Evolutionary conservation across 768 basidiomycete genomes (phyloP), one percentile per base, ranked within the genome.

Genomic region (Phanerodontia chrysosporium): DNA sequence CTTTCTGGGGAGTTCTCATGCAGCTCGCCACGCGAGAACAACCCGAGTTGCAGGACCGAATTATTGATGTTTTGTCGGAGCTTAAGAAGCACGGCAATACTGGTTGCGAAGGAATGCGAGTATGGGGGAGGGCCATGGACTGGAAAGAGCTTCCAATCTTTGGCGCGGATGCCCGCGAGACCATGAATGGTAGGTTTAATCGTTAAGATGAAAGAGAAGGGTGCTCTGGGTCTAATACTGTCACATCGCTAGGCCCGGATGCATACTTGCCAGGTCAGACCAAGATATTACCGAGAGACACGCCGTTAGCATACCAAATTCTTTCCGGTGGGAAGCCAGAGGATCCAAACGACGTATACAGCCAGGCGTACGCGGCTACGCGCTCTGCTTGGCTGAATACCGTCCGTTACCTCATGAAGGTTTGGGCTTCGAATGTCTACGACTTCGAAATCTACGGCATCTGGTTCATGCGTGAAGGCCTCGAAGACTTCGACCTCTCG

Each of bases 401-500:
- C 42, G 55, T 56, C 49, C 45, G 54, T 1, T 64, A 58, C 46
- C 16, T 61, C 45, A 60, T 60, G 21, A 39, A 21, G 4, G 48
- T 64, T 7, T 64, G 62, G 62, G 57, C 45, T 25, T 44, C 32
- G 18, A 59, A 39, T 12, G 49, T 58, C 44, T 22, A 24, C 28
- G 57, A 61, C 39, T 44, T 29, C 28, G 18, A 30, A 32, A 29
- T 53, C 18, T 64, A 56, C 54, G 62, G 57, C 35, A 60, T 64
- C 21, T n/a, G 36, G 32, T 49, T 48, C 21, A 58, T 61, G 59
- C 54, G 57, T 53, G 52, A 27, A 32, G 29, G 35, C 45, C 57
- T 64, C 35, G 62, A 64, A 29, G 52, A 53, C 39, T n/a, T 51
- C 49, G 42, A 55, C 52, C 54, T 46, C 54, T 21, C 39, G 29